Percentiles rank a stretch among this genome's conserved stretches.
phyloP scores from a whole-genome alignment of 352 stramenopile species.

The Phytopythium chamaehyphon region DNA sequence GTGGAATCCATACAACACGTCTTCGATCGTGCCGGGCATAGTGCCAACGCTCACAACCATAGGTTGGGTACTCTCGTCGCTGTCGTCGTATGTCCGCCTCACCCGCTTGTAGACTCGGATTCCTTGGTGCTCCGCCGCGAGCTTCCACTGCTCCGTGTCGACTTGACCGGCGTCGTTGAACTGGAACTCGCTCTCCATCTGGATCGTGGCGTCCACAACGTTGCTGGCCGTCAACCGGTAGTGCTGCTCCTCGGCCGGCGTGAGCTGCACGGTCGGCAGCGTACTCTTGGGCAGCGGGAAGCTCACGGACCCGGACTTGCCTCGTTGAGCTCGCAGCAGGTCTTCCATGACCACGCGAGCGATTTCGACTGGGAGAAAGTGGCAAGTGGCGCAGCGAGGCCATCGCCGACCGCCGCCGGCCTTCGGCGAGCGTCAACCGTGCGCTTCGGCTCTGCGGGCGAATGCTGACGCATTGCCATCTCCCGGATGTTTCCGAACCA shows the following conservation, averaged over 20 bases:
- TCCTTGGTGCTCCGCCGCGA: neutral
- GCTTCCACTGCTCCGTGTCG: neutral
- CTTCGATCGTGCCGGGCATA: conserved; percentile 14
- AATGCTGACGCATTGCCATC: too few species aligned
- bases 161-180: neutral
- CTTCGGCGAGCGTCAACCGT: too few species aligned
- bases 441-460: too few species aligned
- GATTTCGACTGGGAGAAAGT: too few species aligned
- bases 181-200: conserved; percentile 1
- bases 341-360: neutral
- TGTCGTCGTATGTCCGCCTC: neutral
- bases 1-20: conserved; percentile 16
- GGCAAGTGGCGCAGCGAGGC: too few species aligned
- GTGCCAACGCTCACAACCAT: conserved; percentile 12
- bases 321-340: neutral
- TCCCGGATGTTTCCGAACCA: too few species aligned
- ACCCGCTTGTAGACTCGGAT: neutral
- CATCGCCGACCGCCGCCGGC: too few species aligned
- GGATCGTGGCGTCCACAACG: neutral
- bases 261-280: neutral
- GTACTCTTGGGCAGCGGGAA: neutral
- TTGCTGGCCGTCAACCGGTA: neutral
- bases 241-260: neutral
- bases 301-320: neutral
- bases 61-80: conserved; percentile 4